Percentiles rank a stretch among this genome's conserved stretches.
These are phyloP conservation scores for Saccharomyces hybrid DNA, from an alignment of 1,139 yeast species.

Conservation along the genomic window DNA sequence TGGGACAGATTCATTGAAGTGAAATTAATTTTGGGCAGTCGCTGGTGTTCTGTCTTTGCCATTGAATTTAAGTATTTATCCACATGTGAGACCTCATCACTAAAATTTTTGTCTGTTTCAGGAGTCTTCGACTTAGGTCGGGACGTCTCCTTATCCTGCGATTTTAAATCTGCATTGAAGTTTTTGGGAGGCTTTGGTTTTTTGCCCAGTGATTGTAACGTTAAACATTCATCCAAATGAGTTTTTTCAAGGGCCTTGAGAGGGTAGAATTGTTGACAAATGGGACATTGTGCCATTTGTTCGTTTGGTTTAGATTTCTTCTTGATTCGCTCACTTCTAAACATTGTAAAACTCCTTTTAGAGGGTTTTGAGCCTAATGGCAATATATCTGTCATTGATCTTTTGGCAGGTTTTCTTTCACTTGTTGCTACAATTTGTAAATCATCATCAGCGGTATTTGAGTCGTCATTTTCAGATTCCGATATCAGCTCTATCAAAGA, in stretches of 20 bases:
- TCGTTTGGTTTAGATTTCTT: conserved; percentile 7
- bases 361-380: conserved; percentile 7
- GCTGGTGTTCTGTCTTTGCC: conserved; percentile 13
- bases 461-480: conserved; percentile 6
- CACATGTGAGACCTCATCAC: conserved; percentile 12
- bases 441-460: conserved; percentile 25
- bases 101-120: not conserved
- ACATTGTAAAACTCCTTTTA: conserved; percentile 7
- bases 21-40: conserved; percentile 56
- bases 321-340: conserved; percentile 1
- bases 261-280: conserved; percentile 54
- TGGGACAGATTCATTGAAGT: conserved; percentile 52
- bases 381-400: conserved; percentile 5
- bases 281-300: conserved; percentile 53
- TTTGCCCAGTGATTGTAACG: conserved; percentile 16
- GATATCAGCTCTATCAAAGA: conserved; percentile 16
- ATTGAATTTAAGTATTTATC: conserved; percentile 24
- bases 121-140: conserved; percentile 5
- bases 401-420: conserved; percentile 15
- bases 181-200: conserved; percentile 12
- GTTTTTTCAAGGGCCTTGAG: conserved; percentile 50
- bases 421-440: conserved; percentile 22
- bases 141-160: not conserved
- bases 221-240: conserved; percentile 67
- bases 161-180: conserved; percentile 2